Evolutionary conservation across 805 yeast genomes (phyloP), one percentile per base, ranked within the genome.

Genomic region (Saturnispora kantuleensis): DNA sequence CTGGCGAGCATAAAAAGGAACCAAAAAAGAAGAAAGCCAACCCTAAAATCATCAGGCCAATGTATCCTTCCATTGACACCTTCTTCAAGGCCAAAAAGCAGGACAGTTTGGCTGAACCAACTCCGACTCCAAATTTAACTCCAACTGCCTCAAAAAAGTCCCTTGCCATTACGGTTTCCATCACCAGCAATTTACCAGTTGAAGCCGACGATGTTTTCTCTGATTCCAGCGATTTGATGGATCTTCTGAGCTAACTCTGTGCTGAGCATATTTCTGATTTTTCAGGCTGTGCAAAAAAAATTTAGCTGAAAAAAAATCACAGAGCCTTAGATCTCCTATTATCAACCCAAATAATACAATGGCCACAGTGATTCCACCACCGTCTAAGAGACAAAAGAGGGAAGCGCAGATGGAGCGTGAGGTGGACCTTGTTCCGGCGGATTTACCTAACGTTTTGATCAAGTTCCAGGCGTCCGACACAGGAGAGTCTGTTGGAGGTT

Each of bases 351-450:
- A 15, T 13, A 34, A 21, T 11, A 49, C 11, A 34, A 89, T 90
- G 97, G 93, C 97, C 42, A 93, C 97, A 1, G 70, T 86, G 37
- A 63, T 93, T 39, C 98, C 98, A 21, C 97, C 97, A 35, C 95
- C 85, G 16, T 82, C 95, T 1, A 90, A 93, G 63, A 85, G 79
- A 58, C 95, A 86, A 60, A 84, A 74, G 63, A 77, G 79, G 59
- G 84, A 73, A 50, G 95, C 94, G 4, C 97, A 88, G 60, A 71
- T 76, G 59, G 84, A 85, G 8, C 77, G 81, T 45, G 90, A 84
- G 42, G 81, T 84, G 26, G 81, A 77, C 42, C 62, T 84, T 10
- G 66, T 83, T 13, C 96, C 97, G 2, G 68, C 60, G 1, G 90
- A 86, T 56, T 64, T 89, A 17, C 96, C 97, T 18, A 79, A 87